Conservation (phyloP, 176 grass and related monocot species). For the Phragmites australis region DNA sequence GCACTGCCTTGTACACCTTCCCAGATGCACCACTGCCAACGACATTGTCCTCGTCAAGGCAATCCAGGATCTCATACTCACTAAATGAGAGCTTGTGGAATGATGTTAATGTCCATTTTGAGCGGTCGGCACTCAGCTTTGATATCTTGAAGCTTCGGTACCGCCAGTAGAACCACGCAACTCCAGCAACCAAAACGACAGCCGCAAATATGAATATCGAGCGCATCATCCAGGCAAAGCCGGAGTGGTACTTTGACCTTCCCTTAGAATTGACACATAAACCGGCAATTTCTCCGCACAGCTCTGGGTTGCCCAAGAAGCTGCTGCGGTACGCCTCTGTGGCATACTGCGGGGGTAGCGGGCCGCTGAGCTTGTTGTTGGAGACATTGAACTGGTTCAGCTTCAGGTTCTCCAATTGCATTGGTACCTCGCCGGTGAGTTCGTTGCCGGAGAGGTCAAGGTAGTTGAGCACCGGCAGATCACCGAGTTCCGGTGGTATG, state of each 20-base stretch:
- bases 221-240: slow-evolving; percentile 58
- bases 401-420: slow-evolving; percentile 80
- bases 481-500: slow-evolving; percentile 80
- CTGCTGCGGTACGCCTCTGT: slow-evolving; percentile 52
- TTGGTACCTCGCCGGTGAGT: slow-evolving; percentile 65
- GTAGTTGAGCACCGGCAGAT: slow-evolving; percentile 85
- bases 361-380: slow-evolving; percentile 66
- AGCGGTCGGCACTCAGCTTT: slow-evolving; percentile 48
- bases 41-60: slow-evolving; percentile 75
- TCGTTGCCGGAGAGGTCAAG: slow-evolving; percentile 78
- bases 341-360: slow-evolving; percentile 64
- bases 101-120: slow-evolving; percentile 79
- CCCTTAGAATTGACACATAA: slow-evolving; percentile 36
- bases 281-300: slow-evolving; percentile 49
- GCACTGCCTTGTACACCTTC: slow-evolving; percentile 87
- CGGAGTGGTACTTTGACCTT: neutral
- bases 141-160: slow-evolving; percentile 53
- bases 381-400: slow-evolving; percentile 83
- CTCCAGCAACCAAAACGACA: slow-evolving; percentile 46
- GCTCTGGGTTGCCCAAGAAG: slow-evolving; percentile 73
- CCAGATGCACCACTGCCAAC: slow-evolving; percentile 74
- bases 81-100: slow-evolving; percentile 93
- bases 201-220: slow-evolving; percentile 62
- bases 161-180: slow-evolving; percentile 69
- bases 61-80: slow-evolving; percentile 78